phyloP scores from a whole-genome alignment of 176 grass and related monocot species.

The Avena sativa region DNA sequence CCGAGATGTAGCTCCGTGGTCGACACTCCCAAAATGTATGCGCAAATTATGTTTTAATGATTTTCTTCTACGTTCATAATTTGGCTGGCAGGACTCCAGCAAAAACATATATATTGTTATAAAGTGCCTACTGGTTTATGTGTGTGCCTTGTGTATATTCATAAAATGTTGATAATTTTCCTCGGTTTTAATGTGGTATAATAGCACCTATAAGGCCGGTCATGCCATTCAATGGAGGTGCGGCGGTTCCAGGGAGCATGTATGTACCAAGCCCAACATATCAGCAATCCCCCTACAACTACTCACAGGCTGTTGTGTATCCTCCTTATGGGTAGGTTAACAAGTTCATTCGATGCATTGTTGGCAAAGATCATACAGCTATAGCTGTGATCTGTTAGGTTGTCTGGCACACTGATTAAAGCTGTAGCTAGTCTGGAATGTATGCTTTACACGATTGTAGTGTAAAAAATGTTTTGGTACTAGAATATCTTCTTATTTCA shows the following conservation, averaged over 20 bases:
- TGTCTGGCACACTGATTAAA: conserved; percentile 53
- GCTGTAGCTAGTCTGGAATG: conserved; percentile 52
- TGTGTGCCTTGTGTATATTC: conserved; percentile 33
- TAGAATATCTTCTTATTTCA: conserved; percentile 40
- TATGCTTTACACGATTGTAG: conserved; percentile 41
- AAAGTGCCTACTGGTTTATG: conserved; percentile 25
- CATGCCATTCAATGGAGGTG: conserved; percentile 65
- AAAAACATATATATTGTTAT: conserved; percentile 34
- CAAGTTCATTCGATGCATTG: conserved; percentile 43
- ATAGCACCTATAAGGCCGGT: conserved; percentile 66
- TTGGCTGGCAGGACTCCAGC: neutral
- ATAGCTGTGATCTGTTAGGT: conserved; percentile 46
- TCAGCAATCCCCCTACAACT: conserved; percentile 74
- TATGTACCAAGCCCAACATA: conserved; percentile 74
- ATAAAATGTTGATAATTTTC: conserved; percentile 35
- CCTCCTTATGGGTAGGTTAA: conserved; percentile 73
- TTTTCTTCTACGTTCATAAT: neutral
- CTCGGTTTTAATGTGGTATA: conserved; percentile 54
- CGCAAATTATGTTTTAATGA: neutral
- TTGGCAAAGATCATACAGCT: conserved; percentile 55
- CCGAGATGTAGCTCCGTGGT: conserved; percentile 5
- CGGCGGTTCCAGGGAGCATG: conserved; percentile 60
- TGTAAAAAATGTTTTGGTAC: conserved; percentile 10
- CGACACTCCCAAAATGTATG: neutral
- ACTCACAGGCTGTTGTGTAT: conserved; percentile 69